A percentile compares a stretch with the other conserved stretches of the same genome.
phyloP scores from a whole-genome alignment of 768 basidiomycete genomes.

The Hygrophorus pudorinus region DNA sequence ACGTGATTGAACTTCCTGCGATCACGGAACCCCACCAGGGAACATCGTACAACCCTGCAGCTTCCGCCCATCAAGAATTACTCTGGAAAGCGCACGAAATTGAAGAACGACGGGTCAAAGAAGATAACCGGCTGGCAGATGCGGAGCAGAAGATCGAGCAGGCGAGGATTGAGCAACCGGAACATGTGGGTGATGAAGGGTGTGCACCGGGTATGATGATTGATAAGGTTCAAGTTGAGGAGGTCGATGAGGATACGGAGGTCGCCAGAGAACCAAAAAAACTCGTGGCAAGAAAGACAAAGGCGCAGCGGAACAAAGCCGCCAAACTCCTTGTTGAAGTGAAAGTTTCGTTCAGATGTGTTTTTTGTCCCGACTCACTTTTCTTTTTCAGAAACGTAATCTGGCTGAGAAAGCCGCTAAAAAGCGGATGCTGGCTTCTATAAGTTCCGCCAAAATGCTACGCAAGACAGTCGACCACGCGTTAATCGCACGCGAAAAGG shows the following conservation, averaged over 20 bases:
- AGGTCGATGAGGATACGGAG: conserved; percentile 27
- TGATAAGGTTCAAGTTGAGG: conserved; percentile 25
- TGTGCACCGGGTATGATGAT: conserved; percentile 59
- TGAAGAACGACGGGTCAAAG: conserved; percentile 49
- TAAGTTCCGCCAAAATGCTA: conserved; percentile 45
- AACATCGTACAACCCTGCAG: conserved; percentile 83
- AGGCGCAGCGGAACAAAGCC: conserved; percentile 55
- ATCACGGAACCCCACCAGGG: conserved; percentile 70
- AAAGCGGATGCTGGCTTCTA: conserved; percentile 51
- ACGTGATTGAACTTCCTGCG: conserved; percentile 53
- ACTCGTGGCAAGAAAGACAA: conserved; percentile 33
- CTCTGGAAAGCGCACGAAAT: conserved; percentile 54
- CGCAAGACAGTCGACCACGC: conserved; percentile 30
- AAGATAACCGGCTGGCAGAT: conserved; percentile 42
- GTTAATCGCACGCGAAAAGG: conserved; percentile 31
- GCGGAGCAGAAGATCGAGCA: conserved; percentile 46
- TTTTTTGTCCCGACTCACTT: not conserved
- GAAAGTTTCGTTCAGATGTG: conserved; percentile 8
- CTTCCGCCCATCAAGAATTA: conserved; percentile 61
- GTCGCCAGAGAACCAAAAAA: conserved; percentile 26
- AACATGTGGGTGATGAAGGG: conserved; percentile 22
- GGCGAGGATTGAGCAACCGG: conserved; percentile 27
- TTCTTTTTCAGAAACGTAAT: conserved; percentile 44
- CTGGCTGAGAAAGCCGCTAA: conserved; percentile 47
- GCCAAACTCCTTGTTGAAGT: conserved; percentile 58